These are phyloP conservation scores for Salix koriyanagi DNA, from an alignment of 345 rosid species.

Conservation along the genomic window DNA sequence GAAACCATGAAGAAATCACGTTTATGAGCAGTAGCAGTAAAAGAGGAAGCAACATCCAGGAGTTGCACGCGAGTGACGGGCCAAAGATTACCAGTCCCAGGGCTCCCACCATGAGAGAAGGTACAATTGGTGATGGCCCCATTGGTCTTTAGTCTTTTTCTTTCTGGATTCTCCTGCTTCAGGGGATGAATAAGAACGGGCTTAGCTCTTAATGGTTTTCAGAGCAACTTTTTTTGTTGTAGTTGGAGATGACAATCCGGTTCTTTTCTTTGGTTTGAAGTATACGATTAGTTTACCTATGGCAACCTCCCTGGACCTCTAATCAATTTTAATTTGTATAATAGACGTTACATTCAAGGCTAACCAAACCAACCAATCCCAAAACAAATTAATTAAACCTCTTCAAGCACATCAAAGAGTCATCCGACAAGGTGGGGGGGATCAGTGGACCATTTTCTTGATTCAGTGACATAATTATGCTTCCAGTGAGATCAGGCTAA, in stretches of 20 bases:
- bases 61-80: conserved; percentile 15
- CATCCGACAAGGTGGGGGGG: not conserved
- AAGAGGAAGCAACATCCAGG: conserved; percentile 12
- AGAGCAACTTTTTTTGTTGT: conserved; percentile 3
- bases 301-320: not conserved
- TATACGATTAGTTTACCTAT: conserved; percentile 17
- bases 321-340: not conserved
- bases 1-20: conserved; percentile 18
- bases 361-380: not conserved
- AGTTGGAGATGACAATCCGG: conserved; percentile 8
- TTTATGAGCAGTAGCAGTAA: conserved; percentile 22
- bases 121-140: conserved; percentile 53
- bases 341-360: conserved; percentile 1
- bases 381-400: not conserved
- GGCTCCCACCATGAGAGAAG: conserved; percentile 39
- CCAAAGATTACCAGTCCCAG: conserved; percentile 30
- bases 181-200: not conserved
- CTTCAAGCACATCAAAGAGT: not conserved
- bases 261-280: not conserved
- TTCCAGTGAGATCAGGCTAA: not conserved
- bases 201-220: too few species aligned
- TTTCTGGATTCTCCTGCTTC: conserved; percentile 1
- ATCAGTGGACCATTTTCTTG: not conserved
- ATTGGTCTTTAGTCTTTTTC: conserved; percentile 6
- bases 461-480: not conserved